phyloP scores from a whole-genome alignment of 192 early-diverging fungal species.

The Irineochytrium annulatum region DNA sequence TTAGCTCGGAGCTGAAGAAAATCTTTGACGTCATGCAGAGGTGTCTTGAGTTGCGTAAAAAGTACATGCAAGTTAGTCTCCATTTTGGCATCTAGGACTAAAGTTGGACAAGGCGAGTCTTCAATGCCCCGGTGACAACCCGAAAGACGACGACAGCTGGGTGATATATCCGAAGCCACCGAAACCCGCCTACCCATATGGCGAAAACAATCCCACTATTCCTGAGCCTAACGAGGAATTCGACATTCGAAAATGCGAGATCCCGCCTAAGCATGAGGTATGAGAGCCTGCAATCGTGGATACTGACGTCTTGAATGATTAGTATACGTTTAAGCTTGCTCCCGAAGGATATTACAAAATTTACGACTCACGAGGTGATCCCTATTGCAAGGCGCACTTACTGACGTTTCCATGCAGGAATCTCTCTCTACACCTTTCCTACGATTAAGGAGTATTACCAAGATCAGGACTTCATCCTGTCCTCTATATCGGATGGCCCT shows the following conservation, averaged over 20 bases:
- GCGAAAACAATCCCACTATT: neutral
- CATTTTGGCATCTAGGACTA: neutral
- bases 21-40: constrained; percentile 60
- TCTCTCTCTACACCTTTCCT: constrained; percentile 54
- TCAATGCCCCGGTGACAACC: constrained; percentile 78
- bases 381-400: neutral
- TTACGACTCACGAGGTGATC: neutral
- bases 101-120: constrained; percentile 13
- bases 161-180: constrained; percentile 85
- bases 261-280: constrained; percentile 29
- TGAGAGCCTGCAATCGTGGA: neutral
- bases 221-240: constrained; percentile 25
- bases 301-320: neutral
- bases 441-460: constrained; percentile 77
- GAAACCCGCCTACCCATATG: constrained; percentile 25
- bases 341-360: constrained; percentile 16
- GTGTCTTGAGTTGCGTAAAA: constrained; percentile 75
- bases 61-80: constrained; percentile 73
- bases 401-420: no score
- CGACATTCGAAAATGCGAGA: constrained; percentile 34
- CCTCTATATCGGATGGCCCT: constrained; percentile 79
- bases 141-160: constrained; percentile 74
- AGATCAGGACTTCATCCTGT: constrained; percentile 77
- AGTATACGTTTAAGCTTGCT: constrained; percentile 10
- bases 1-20: constrained; percentile 57